Conservation (phyloP, 768 basidiomycete species). For the Kwoniella mangroviensis region DNA sequence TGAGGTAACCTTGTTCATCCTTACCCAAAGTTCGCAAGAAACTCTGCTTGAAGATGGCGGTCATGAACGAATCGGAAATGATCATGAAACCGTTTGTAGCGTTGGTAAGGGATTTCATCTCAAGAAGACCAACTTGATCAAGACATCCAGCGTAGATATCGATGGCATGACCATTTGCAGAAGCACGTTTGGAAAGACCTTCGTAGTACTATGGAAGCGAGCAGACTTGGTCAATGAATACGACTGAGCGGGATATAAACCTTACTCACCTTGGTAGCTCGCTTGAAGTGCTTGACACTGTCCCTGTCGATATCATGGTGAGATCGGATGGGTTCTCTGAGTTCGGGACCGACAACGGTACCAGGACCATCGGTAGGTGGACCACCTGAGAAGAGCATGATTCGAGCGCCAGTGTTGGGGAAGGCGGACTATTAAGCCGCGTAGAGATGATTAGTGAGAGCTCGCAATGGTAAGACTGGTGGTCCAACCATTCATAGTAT, state of each 20-base stretch:
- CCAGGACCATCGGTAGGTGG: conserved; percentile 96
- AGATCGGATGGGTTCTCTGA: conserved; percentile 95
- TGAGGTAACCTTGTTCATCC: conserved; percentile 85
- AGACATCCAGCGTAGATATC: conserved; percentile 97
- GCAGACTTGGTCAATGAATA: conserved; percentile 13
- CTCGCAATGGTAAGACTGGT: no score
- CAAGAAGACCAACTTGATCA: conserved; percentile 94
- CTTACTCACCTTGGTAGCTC: conserved; percentile 80
- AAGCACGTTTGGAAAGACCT: conserved; percentile 85
- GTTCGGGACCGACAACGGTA: conserved; percentile 91
- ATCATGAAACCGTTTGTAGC: conserved; percentile 97
- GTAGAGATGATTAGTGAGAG: no score
- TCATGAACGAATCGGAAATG: conserved; percentile 93
- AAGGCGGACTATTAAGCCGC: conserved; percentile 68
- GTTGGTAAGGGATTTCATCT: conserved; percentile 95
- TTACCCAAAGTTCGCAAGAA: conserved; percentile 92
- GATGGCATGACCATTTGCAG: conserved; percentile 91
- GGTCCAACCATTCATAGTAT: no score
- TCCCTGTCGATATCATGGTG: conserved; percentile 99
- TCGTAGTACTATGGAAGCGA: conserved; percentile 79
- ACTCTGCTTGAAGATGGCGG: conserved; percentile 98
- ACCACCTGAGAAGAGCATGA: conserved; percentile 95
- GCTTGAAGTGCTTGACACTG: conserved; percentile 94
- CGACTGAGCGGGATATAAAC: background rate
- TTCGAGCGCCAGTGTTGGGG: conserved; percentile 91